A percentile compares a stretch with the other conserved stretches of the same genome.
Conservation (phyloP, 805 yeast species). For the Metschnikowia anglica region DNA sequence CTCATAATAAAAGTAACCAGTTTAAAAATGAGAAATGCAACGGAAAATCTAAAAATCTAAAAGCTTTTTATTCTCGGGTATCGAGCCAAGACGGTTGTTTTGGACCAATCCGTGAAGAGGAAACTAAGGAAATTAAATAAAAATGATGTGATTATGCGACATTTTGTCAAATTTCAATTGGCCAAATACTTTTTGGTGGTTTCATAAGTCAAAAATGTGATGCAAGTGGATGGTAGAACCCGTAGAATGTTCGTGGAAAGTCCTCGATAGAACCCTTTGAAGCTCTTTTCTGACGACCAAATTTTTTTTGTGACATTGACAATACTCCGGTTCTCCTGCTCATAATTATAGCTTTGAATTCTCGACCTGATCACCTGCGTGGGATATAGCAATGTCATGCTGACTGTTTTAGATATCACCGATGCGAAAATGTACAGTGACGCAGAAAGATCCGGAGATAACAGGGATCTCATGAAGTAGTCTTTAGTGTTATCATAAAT, state of each 20-base stretch:
- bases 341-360: conserved; percentile 49
- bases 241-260: conserved; percentile 72
- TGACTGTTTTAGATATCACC: conserved; percentile 62
- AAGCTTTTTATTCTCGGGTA: too few relatives aligned
- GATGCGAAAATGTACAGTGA: conserved; percentile 65
- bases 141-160: too few relatives aligned
- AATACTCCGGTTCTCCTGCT: conserved; percentile 26
- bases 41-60: too few relatives aligned
- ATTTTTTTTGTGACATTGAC: conserved; percentile 38
- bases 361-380: conserved; percentile 78
- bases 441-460: conserved; percentile 38
- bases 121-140: too few relatives aligned
- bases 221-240: conserved; percentile 90
- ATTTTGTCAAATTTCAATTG: background rate
- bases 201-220: conserved; percentile 87
- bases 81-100: too few relatives aligned
- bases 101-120: too few relatives aligned
- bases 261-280: conserved; percentile 79
- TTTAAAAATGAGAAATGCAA: too few relatives aligned
- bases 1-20: too few relatives aligned
- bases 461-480: conserved; percentile 18
- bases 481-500: conserved; percentile 76
- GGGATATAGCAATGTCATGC: conserved; percentile 75
- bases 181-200: conserved; percentile 25
- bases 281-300: conserved; percentile 48